These are phyloP conservation scores for Paecilomyces fulvus DNA, from an alignment of 2,329 filamentous ascomycete species.

Conservation along the genomic window DNA sequence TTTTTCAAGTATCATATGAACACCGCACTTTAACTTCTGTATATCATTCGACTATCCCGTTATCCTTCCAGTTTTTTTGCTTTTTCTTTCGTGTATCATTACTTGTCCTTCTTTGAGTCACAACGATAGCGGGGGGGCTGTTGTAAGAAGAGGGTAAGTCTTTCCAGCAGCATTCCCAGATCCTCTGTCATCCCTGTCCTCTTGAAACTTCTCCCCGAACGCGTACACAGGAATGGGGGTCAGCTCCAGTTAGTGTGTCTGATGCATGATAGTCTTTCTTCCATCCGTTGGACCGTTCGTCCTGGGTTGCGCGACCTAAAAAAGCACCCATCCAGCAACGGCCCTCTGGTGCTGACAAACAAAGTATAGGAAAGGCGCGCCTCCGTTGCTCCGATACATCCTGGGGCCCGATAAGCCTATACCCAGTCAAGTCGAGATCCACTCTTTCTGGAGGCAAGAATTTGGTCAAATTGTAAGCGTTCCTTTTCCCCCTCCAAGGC, in stretches of 20 bases:
- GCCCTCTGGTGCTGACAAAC: background rate
- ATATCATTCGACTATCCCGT: background rate
- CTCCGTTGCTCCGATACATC: background rate
- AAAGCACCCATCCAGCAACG: background rate
- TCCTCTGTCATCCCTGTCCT: background rate
- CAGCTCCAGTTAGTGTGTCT: background rate
- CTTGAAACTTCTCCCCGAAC: background rate
- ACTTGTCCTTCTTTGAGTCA: background rate
- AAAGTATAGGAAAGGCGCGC: background rate
- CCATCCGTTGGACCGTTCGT: background rate
- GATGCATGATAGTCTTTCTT: background rate
- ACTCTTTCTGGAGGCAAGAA: background rate
- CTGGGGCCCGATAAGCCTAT: background rate
- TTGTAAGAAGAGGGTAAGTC: background rate
- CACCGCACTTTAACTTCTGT: background rate
- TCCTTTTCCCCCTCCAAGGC: background rate
- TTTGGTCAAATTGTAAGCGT: background rate
- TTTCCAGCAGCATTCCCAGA: background rate
- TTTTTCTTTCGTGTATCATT: background rate
- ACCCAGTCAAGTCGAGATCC: background rate
- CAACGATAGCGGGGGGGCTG: background rate
- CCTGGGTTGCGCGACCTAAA: background rate
- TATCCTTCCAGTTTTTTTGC: background rate
- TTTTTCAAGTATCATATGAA: background rate
- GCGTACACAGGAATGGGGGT: background rate